A percentile compares a stretch with the other conserved stretches of the same genome.
Evolutionary conservation across 176 grass and related monocot genomes (phyloP).

Genomic region (Dendrocalamus sinicus): DNA sequence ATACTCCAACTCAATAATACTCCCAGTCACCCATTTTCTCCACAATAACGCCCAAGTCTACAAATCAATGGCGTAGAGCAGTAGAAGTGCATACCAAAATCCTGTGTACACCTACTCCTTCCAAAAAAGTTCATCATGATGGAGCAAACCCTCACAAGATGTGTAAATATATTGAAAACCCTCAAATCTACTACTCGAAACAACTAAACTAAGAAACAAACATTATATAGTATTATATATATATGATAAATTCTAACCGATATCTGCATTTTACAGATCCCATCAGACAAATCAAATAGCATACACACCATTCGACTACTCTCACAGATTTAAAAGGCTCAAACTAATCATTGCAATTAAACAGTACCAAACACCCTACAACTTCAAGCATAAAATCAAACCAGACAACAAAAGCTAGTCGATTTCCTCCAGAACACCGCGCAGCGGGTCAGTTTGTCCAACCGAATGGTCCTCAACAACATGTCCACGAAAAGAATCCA

Average conservation of each 20-base stretch:
- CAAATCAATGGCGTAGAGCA: background rate
- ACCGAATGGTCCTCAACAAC: background rate
- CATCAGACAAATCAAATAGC: background rate
- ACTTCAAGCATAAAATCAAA: background rate
- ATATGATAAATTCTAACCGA: background rate
- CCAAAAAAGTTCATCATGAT: background rate
- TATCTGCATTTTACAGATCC: background rate
- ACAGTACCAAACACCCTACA: background rate
- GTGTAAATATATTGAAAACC: background rate
- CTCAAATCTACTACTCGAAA: background rate
- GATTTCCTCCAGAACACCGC: background rate
- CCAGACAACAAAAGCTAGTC: background rate
- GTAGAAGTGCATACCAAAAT: background rate
- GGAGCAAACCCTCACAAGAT: background rate
- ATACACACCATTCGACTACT: background rate
- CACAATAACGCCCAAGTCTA: background rate
- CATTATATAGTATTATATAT: background rate
- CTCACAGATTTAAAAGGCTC: background rate
- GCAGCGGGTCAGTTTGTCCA: background rate
- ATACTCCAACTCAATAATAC: background rate
- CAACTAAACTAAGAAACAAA: background rate
- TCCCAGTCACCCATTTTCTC: background rate
- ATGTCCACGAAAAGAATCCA: background rate
- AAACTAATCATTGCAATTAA: background rate
- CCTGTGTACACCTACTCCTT: background rate